Evolutionary conservation across 2,329 filamentous ascomycete species (phyloP).

Genomic region (Ophiostoma pallidulum): DNA sequence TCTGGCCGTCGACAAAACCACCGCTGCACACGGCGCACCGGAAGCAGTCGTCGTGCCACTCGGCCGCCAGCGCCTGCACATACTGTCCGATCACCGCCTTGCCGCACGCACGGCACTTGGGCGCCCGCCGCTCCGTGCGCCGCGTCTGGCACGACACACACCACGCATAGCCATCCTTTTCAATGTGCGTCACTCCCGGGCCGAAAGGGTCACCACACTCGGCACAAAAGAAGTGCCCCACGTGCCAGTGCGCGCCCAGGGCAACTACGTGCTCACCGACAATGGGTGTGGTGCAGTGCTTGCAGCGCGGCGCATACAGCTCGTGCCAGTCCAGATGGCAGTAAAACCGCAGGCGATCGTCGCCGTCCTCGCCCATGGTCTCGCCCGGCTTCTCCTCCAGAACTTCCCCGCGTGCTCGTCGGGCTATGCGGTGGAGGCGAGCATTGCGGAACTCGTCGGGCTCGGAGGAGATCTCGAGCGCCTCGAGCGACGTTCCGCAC

Average conservation of each 20-base stretch:
- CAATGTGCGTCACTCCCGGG: conserved; percentile 60
- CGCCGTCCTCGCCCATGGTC: conserved; percentile 61
- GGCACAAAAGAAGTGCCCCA: conserved; percentile 97
- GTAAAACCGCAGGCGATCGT: conserved; percentile 73
- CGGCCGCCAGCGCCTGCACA: conserved; percentile 75
- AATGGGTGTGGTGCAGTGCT: conserved; percentile 93
- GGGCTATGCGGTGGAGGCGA: conserved; percentile 63
- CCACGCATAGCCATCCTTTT: conserved; percentile 97
- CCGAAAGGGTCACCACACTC: conserved; percentile 96
- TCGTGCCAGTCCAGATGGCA: conserved; percentile 99
- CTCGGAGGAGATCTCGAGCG: conserved; percentile 92
- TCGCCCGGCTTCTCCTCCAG: conserved; percentile 53
- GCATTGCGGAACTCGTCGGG: conserved; percentile 62
- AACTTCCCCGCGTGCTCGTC: conserved; percentile 48
- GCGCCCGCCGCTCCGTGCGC: conserved; percentile 75
- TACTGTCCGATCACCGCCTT: conserved; percentile 83
- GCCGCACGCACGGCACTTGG: conserved; percentile 80
- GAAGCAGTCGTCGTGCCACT: conserved; percentile 94
- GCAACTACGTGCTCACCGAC: conserved; percentile 91
- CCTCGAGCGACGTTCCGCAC: conserved; percentile 82
- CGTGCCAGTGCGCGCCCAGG: conserved; percentile 92
- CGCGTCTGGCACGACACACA: conserved; percentile 89
- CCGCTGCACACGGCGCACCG: conserved; percentile 57
- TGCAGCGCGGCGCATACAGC: conserved; percentile 82
- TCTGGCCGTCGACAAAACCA: conserved; percentile 55